Evolutionary conservation across 140 eudicot genomes (phyloP).

Genomic region (Bidens hawaiensis): DNA sequence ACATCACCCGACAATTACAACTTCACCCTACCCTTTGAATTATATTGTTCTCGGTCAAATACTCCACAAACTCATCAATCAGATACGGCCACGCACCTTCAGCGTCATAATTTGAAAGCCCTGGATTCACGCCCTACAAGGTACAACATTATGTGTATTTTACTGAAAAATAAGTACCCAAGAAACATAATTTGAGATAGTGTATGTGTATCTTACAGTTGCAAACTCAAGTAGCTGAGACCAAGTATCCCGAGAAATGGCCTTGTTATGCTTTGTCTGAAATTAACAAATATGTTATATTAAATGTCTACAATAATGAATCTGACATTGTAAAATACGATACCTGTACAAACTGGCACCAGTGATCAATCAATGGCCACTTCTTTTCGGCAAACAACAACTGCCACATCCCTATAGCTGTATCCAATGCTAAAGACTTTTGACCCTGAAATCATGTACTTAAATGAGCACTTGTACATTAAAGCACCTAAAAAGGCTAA

Average conservation of each 20-base stretch:
- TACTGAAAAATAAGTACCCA: not conserved
- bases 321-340: not conserved
- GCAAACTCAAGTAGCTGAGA: conserved; percentile 77
- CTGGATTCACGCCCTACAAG: conserved; percentile 71
- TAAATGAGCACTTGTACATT: not conserved
- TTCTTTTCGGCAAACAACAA: conserved; percentile 64
- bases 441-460: conserved; percentile 52
- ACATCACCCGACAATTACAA: conserved; percentile 29
- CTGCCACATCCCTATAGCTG: conserved; percentile 88
- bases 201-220: conserved; percentile 51
- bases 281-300: not conserved
- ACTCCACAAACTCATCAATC: conserved; percentile 71
- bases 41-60: conserved; percentile 53
- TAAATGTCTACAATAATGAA: not conserved
- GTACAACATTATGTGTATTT: not conserved
- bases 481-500: not conserved
- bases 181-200: not conserved
- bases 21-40: conserved; percentile 28
- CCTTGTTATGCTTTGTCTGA: conserved; percentile 75
- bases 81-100: conserved; percentile 90
- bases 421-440: conserved; percentile 75
- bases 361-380: conserved; percentile 74
- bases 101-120: conserved; percentile 64
- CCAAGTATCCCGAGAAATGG: conserved; percentile 84
- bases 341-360: conserved; percentile 83